Base-by-base conservation (phyloP, 106 monocot genomes). In the Vanilla planifolia region DNA sequence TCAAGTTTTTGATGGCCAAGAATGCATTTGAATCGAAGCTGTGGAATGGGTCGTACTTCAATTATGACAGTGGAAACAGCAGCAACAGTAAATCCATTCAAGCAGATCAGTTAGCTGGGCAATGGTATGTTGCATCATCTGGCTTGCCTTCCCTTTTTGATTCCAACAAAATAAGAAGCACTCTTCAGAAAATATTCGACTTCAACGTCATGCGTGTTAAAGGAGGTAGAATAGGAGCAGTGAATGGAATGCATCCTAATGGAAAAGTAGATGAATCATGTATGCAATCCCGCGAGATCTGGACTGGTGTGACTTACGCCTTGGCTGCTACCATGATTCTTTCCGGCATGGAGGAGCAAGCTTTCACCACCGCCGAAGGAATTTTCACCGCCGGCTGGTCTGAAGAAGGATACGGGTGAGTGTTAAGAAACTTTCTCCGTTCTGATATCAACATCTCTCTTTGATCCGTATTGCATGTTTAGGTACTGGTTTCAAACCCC, bases 401-500 rank as follows among this genome's bases (percentile, higher is more conserved):
- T 14, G 92, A 99, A 48, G 98, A 99, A 59, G 98, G 98, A 51
- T 92, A 65, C 48, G 98, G 98, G 98, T 96, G 67, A 69, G 89
- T 51, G 15, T n/a, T n/a, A n/a, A n/a, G n/a, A n/a, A n/a, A n/a
- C 16, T 51, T 40, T 3, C 41, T 41, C 16, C 63, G 5, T 37
- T 37, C 5, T 37, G 45, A n/a, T 45, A 45, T 15, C n/a, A 16
- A 45, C 5, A 5, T 45, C 5, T 45, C 17, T 45, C 14, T 45
- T 65, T 20, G 21, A 51, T 26, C 8, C 21, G 15, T 20, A 4
- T n/a, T 68, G 45, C 39, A 19, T 2, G 23, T 45, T 8, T 41
- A 95, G 95, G 73, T 98, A 98, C 67, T 92, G 88, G 91, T 98
- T 98, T 55, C 98, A 98, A 47, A 98, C 88, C 0, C 98, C 98